These are phyloP conservation scores for Trichoderma sp. DNA, from an alignment of 2,329 filamentous ascomycete species.

Conservation along the genomic window DNA sequence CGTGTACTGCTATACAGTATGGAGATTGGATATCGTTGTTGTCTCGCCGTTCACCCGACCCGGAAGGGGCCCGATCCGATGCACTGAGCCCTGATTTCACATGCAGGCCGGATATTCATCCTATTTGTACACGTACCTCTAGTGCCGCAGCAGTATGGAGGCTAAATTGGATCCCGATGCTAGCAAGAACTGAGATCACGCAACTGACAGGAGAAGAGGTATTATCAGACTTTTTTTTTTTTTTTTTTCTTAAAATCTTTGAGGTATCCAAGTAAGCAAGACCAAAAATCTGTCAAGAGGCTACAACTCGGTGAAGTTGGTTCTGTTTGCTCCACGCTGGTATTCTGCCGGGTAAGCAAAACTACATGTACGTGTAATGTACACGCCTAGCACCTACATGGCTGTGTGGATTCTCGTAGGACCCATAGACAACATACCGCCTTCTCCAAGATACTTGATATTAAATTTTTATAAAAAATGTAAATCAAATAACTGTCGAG, in stretches of 20 bases:
- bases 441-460: neutral
- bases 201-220: neutral
- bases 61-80: slow-evolving; percentile 10
- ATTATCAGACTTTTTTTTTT: neutral
- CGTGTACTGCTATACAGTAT: neutral
- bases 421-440: neutral
- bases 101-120: neutral
- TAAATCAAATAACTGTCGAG: neutral
- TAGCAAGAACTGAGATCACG: neutral
- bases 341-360: neutral
- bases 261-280: no score
- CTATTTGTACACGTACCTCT: neutral
- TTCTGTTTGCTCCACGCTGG: no score
- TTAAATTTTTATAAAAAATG: no score
- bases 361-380: no score
- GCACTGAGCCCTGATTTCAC: neutral
- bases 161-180: neutral
- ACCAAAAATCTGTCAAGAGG: no score
- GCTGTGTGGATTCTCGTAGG: neutral
- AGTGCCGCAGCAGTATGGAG: neutral
- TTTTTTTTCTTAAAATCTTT: neutral
- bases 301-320: neutral
- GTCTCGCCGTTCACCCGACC: neutral
- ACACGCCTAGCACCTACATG: no score
- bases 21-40: neutral